phyloP scores from a whole-genome alignment of 2,329 filamentous ascomycete species.

The Exophiala sp. region DNA sequence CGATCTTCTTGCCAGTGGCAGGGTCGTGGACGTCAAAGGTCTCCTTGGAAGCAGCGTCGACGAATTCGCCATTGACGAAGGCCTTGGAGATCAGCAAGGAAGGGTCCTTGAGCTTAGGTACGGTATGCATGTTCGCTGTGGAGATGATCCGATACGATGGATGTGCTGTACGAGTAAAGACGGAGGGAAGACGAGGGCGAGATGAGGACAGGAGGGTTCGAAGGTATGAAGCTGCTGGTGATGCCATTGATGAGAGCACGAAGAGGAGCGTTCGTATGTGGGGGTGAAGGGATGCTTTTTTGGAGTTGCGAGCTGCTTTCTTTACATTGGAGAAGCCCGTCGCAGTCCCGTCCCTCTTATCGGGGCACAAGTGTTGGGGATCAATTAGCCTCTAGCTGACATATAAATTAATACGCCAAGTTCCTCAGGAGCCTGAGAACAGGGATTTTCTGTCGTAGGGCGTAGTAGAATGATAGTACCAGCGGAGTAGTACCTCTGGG shows the following conservation, averaged over 20 bases:
- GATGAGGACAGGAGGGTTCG: constrained; percentile 16
- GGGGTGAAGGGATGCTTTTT: not conserved
- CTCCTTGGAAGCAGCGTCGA: constrained; percentile 75
- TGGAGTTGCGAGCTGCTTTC: not conserved
- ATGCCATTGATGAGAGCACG: constrained; percentile 13
- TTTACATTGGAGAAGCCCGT: not conserved
- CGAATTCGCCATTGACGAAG: constrained; percentile 92
- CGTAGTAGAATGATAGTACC: too few relatives aligned
- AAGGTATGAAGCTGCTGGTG: constrained; percentile 17
- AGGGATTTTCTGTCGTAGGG: too few relatives aligned
- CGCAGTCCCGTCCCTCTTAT: too few relatives aligned
- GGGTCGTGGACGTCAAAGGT: constrained; percentile 90
- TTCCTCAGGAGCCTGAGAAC: too few relatives aligned
- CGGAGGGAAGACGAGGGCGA: constrained; percentile 16
- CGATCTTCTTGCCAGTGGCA: constrained; percentile 72
- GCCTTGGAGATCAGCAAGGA: constrained; percentile 77
- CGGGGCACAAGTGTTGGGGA: too few relatives aligned
- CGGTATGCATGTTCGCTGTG: constrained; percentile 27
- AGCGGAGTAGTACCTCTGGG: too few relatives aligned
- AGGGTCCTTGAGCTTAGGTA: constrained; percentile 60
- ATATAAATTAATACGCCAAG: too few relatives aligned
- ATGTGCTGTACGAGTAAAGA: constrained; percentile 4
- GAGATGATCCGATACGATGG: constrained; percentile 22
- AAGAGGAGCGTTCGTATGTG: not conserved
- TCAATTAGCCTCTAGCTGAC: too few relatives aligned